phyloP scores from a whole-genome alignment of 768 basidiomycete genomes.

The Neoboletus magnificus region DNA sequence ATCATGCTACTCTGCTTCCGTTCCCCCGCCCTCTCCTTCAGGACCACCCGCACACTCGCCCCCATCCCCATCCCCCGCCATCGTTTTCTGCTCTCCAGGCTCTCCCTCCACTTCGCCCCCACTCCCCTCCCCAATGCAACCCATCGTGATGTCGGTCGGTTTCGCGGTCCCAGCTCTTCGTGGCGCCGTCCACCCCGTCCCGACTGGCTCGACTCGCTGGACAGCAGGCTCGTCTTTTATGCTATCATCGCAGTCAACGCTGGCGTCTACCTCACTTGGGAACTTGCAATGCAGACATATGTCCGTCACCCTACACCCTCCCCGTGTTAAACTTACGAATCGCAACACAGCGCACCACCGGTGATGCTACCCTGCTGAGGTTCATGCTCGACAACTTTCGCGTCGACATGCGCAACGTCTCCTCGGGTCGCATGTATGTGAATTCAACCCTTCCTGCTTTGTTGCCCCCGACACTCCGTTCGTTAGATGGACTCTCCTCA shows the following conservation, averaged over 20 bases:
- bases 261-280: slow-evolving; percentile 60
- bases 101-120: slow-evolving; percentile 17
- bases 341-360: slow-evolving; percentile 34
- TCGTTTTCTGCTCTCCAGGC: not conserved
- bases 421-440: slow-evolving; percentile 62
- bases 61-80: not conserved
- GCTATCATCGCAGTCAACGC: slow-evolving; percentile 64
- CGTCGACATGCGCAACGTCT: slow-evolving; percentile 56
- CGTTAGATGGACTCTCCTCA: slow-evolving; percentile 70
- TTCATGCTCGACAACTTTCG: slow-evolving; percentile 65
- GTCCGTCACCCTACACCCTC: slow-evolving; percentile 29
- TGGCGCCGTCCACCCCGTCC: slow-evolving; percentile 30
- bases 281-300: slow-evolving; percentile 33
- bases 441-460: not conserved
- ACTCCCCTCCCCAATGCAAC: slow-evolving; percentile 20
- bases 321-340: not conserved
- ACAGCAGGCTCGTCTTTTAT: slow-evolving; percentile 53
- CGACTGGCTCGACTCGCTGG: slow-evolving; percentile 48
- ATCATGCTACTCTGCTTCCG: slow-evolving; percentile 14
- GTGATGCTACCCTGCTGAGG: slow-evolving; percentile 39
- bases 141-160: slow-evolving; percentile 16
- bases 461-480: not conserved
- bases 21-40: not conserved
- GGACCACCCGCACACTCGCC: not conserved
- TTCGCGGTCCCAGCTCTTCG: slow-evolving; percentile 14